phyloP scores from a whole-genome alignment of 2,329 filamentous ascomycete genomes.

The Botrytis byssoidea region DNA sequence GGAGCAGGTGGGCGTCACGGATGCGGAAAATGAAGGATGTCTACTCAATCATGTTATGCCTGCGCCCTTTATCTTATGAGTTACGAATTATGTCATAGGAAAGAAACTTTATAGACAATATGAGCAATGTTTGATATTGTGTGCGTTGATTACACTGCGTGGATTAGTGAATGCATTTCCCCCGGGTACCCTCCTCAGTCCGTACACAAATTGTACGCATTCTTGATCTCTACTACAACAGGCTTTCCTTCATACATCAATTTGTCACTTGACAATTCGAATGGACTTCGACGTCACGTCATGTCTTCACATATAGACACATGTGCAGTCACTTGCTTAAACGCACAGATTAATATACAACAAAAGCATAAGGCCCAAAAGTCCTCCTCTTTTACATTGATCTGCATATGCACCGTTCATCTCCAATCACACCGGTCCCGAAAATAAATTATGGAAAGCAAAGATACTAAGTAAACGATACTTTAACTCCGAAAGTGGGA shows the following conservation, averaged over 20 bases:
- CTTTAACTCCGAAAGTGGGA: neutral
- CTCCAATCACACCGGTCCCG: neutral
- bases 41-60: neutral
- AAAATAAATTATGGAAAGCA: neutral
- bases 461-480: neutral
- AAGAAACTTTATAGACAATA: neutral
- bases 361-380: neutral
- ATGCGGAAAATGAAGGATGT: neutral
- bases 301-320: neutral
- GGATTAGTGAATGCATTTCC: neutral
- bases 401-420: neutral
- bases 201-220: neutral
- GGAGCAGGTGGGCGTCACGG: neutral
- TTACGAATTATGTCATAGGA: constrained; percentile 7
- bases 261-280: neutral
- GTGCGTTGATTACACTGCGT: neutral
- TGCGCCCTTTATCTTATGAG: neutral
- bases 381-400: neutral
- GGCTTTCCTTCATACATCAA: neutral
- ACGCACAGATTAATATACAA: neutral
- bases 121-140: neutral
- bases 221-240: neutral
- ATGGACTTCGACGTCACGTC: constrained; percentile 2
- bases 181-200: neutral
- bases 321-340: neutral